phyloP scores from a whole-genome alignment of 1,139 yeast species.

The Suhomyces bribrorum region DNA sequence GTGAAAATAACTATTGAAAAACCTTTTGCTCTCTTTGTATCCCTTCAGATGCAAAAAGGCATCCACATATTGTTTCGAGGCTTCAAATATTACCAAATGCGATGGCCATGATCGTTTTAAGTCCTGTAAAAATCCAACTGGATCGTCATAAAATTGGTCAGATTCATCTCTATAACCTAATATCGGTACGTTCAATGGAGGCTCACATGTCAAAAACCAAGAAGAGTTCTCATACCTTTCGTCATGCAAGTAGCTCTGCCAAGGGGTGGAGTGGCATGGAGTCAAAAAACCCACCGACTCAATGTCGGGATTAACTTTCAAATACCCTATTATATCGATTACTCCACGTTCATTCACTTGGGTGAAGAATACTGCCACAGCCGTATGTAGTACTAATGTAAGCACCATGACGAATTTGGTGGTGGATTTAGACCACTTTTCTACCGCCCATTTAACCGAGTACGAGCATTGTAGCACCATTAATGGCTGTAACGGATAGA shows the following conservation, averaged over 20 bases:
- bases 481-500: conserved; percentile 85
- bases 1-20: conserved; percentile 80
- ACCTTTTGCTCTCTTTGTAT: conserved; percentile 52
- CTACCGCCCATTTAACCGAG: conserved; percentile 14
- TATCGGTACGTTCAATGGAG: conserved; percentile 63
- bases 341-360: conserved; percentile 83
- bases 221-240: conserved; percentile 35
- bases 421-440: conserved; percentile 1
- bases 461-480: conserved; percentile 28
- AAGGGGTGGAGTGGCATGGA: conserved; percentile 98
- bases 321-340: conserved; percentile 58
- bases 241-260: conserved; percentile 82
- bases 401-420: conserved; percentile 1
- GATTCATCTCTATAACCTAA: conserved; percentile 75
- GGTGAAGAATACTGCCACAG: conserved; percentile 55
- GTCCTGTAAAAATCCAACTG: conserved; percentile 41
- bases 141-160: conserved; percentile 75
- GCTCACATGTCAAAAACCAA: conserved; percentile 91
- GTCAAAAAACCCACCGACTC: conserved; percentile 73
- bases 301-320: conserved; percentile 47
- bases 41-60: conserved; percentile 10
- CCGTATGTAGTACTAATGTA: conserved; percentile 39
- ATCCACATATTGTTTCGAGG: conserved; percentile 35
- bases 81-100: conserved; percentile 71
- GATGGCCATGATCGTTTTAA: conserved; percentile 57